Evolutionary conservation across 2,329 filamentous ascomycete genomes (phyloP).

Genomic region (Xylaria sp.): DNA sequence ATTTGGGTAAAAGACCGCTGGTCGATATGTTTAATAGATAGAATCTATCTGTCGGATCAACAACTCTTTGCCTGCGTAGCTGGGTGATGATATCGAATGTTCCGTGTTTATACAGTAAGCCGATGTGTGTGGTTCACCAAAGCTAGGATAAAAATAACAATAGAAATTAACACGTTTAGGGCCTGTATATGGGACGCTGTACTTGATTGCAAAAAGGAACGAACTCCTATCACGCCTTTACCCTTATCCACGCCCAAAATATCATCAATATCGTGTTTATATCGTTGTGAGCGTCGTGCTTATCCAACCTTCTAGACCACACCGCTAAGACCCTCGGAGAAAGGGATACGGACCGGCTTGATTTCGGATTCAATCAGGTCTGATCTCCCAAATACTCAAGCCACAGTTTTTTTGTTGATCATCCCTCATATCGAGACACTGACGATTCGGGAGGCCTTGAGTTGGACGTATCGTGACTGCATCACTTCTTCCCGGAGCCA

Average conservation of each 20-base stretch:
- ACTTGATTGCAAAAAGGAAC: slow-evolving; percentile 34
- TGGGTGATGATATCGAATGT: not conserved
- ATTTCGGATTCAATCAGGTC: not conserved
- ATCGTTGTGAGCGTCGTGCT: slow-evolving; percentile 23
- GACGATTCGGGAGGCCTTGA: slow-evolving; percentile 1
- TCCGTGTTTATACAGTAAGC: not conserved
- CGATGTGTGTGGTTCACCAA: not conserved
- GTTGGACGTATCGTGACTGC: slow-evolving; percentile 5
- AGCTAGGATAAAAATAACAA: not conserved
- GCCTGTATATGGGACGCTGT: slow-evolving; percentile 5
- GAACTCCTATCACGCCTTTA: slow-evolving; percentile 39
- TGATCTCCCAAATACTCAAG: not conserved
- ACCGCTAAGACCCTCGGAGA: slow-evolving; percentile 13
- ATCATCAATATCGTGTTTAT: slow-evolving; percentile 40
- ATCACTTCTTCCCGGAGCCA: slow-evolving; percentile 48
- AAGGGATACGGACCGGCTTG: not conserved
- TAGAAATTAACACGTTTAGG: not conserved
- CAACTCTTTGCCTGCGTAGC: not conserved
- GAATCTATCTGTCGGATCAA: not conserved
- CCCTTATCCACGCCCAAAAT: slow-evolving; percentile 29
- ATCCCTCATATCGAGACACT: slow-evolving; percentile 9
- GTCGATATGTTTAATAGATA: not conserved
- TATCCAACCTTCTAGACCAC: slow-evolving; percentile 20
- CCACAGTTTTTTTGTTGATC: not conserved
- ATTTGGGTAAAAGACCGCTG: not conserved